These are phyloP conservation scores for Dictyophora rubrovolvata DNA, from an alignment of 768 basidiomycete species.

Conservation along the genomic window DNA sequence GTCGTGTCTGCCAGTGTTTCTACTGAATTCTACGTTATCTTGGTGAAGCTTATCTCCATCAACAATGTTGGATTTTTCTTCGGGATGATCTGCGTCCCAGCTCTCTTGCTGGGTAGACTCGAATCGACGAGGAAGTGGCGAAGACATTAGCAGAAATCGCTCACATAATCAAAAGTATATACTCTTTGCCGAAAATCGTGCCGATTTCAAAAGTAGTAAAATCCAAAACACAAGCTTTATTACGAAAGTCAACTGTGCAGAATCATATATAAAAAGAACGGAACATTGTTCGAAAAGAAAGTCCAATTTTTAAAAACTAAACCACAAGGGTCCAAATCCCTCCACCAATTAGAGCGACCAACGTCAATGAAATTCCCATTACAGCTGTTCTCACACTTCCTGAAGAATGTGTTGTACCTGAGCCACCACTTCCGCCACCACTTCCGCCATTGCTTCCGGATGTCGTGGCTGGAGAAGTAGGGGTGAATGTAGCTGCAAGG, in stretches of 20 bases:
- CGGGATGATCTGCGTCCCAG: background rate
- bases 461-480: conserved; percentile 26
- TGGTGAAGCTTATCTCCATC: background rate
- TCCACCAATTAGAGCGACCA: background rate
- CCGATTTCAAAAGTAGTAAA: too few species aligned
- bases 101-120: background rate
- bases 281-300: background rate
- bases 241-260: background rate
- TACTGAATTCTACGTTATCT: background rate
- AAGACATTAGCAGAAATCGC: background rate
- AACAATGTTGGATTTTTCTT: background rate
- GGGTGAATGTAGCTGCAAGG: conserved; percentile 53
- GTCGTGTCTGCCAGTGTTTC: background rate
- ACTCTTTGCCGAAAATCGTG: background rate
- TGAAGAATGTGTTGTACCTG: background rate
- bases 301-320: background rate
- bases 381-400: background rate
- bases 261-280: background rate
- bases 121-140: background rate
- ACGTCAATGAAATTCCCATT: background rate
- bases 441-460: background rate
- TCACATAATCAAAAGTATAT: background rate
- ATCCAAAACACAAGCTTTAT: background rate
- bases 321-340: conserved; percentile 4
- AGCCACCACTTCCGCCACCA: background rate